A percentile compares a stretch with the other conserved stretches of the same genome.
Evolutionary conservation across 768 basidiomycete species (phyloP).

Genomic region (Tricholoma terreum): DNA sequence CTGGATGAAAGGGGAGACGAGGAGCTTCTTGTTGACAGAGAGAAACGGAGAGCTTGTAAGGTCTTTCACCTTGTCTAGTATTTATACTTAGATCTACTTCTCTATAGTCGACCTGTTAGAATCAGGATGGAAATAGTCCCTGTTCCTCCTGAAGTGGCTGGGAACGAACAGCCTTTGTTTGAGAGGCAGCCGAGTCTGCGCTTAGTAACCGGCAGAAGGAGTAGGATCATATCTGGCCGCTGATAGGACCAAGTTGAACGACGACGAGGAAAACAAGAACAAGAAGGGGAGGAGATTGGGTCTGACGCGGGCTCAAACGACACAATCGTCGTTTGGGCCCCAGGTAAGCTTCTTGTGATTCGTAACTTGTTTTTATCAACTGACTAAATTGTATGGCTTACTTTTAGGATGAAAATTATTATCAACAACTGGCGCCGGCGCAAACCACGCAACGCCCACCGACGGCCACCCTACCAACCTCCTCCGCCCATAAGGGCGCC

Average conservation of each 20-base stretch:
- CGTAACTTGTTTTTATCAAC: no score
- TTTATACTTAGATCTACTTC: conserved; percentile 11
- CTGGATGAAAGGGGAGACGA: conserved; percentile 67
- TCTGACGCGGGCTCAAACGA: no score
- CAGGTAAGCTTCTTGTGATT: no score
- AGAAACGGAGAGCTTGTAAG: conserved; percentile 43
- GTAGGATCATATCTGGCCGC: conserved; percentile 62
- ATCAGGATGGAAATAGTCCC: conserved; percentile 47
- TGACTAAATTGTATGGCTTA: no score
- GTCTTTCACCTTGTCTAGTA: background rate
- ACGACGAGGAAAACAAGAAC: no score
- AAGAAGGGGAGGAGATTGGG: no score
- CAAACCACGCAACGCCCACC: no score
- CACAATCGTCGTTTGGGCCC: no score
- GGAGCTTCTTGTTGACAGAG: conserved; percentile 71
- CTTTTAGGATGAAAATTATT: no score
- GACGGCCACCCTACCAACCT: no score
- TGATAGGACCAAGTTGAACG: conserved; percentile 92
- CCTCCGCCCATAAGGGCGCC: no score
- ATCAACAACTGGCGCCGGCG: no score
- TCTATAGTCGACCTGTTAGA: conserved; percentile 51
- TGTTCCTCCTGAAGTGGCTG: conserved; percentile 44
- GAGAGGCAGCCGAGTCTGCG: conserved; percentile 59
- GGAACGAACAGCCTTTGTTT: conserved; percentile 61
- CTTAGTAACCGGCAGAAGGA: conserved; percentile 66